Base-by-base conservation (phyloP, 768 basidiomycete genomes). In the Mycena capillaripes region DNA sequence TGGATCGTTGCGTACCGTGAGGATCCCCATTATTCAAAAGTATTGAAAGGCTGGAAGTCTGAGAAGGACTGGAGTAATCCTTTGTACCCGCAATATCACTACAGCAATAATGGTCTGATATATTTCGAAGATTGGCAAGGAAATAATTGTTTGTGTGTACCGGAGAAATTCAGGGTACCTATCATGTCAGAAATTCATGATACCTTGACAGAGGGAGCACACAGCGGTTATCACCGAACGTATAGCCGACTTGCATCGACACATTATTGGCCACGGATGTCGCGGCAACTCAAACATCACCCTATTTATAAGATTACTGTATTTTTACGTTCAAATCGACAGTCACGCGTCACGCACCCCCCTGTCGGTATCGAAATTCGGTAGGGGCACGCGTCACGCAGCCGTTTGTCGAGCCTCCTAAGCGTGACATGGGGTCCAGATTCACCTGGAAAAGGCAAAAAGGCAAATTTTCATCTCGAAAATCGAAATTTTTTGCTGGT, bases 181-280 rank as follows among this genome's bases (percentile, higher is more conserved):
- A 38, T 82, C 0, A 72, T 83, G 67, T 59, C 70, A 5, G 77
- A 81, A 25, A 42, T 70, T 11, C 79, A 83, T 60, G 59, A 81
- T 27, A 44, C 42, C 3, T 57, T 76, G 0, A 58, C 71, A 0
- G 78, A 81, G 63, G 65, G 66, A 1, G 81, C 81, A 4, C 83
- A 84, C 58, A 71, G 57, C 8, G 82, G 82, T 6, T 80, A 76
- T 48, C 68, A 73, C 44, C 76, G 76, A 29, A 75, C 72, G 0
- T 79, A 79, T 61, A 77, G 78, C 48, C 69, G 76, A 1, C 42
- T 83, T 1, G 60, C 74, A 9, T 12, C 52, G 0, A 53, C 27
- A 0, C 83, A 77, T 66, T 84, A 81, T 42, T 84, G 83, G 83
- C 80, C 80, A 0, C 3, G 56, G 30, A 83, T 83, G 82, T 76